Evolutionary conservation across 225 moss, liverwort and hornwort genomes (phyloP).

Genomic region (Sphagnum contortum): DNA sequence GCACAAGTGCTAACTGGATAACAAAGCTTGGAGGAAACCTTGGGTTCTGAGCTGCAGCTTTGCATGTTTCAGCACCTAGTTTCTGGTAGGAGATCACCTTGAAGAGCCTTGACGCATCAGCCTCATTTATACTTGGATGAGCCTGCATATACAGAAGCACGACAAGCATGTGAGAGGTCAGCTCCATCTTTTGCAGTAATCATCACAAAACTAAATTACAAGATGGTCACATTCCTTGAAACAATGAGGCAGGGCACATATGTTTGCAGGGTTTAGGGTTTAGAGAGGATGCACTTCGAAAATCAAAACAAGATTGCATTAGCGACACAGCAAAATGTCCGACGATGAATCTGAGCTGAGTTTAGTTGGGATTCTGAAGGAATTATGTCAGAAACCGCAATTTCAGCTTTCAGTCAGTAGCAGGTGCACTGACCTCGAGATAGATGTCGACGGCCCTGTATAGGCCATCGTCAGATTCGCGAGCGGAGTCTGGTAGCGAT

Average conservation of each 20-base stretch:
- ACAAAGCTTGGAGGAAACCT: conserved; percentile 86
- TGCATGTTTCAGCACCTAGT: conserved; percentile 68
- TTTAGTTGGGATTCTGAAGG: no score
- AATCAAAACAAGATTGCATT: no score
- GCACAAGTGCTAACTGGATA: conserved; percentile 71
- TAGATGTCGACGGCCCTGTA: conserved; percentile 90
- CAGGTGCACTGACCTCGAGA: conserved; percentile 50
- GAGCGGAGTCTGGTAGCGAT: conserved; percentile 70
- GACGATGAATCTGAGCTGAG: no score
- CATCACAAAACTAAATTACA: background rate
- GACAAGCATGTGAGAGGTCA: background rate
- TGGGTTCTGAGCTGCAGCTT: conserved; percentile 64
- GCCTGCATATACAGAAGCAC: conserved; percentile 25
- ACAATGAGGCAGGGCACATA: no score
- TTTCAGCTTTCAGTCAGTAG: background rate
- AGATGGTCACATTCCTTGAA: no score
- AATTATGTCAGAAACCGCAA: no score
- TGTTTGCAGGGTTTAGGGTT: background rate
- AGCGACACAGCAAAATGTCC: no score
- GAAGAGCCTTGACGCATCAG: conserved; percentile 68
- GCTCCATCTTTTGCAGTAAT: background rate
- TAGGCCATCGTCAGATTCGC: conserved; percentile 69
- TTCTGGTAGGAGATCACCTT: conserved; percentile 75
- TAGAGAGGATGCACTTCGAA: conserved; percentile 14
- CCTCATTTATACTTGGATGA: conserved; percentile 62